Percentiles rank a stretch among this genome's conserved stretches.
These are phyloP conservation scores for Chlamydomonas incerta DNA, from an alignment of 139 green algal genomes.

Conservation along the genomic window DNA sequence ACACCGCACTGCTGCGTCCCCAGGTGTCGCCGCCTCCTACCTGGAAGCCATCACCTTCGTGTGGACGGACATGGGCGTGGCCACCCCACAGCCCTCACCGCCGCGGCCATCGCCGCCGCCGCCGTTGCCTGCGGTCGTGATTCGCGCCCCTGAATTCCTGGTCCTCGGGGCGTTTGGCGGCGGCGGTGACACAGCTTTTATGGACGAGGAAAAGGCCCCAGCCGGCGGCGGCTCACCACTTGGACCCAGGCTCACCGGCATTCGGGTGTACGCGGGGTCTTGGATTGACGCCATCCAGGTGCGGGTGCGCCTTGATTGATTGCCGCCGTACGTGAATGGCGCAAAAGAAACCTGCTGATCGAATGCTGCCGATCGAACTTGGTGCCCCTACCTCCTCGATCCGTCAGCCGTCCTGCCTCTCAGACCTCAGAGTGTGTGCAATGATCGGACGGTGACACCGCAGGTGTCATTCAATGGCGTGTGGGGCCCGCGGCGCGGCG, in stretches of 20 bases:
- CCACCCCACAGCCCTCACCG: neutral
- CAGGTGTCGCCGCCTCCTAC: neutral
- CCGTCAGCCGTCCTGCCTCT: too few species aligned
- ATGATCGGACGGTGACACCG: too few species aligned
- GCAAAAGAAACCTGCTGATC: too few species aligned
- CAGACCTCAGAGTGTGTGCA: too few species aligned
- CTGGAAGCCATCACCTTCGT: neutral
- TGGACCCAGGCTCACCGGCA: neutral
- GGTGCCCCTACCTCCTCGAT: too few species aligned
- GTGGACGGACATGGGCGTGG: neutral
- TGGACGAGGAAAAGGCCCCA: neutral
- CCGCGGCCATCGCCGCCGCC: neutral
- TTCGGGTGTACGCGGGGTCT: neutral
- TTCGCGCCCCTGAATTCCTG: neutral
- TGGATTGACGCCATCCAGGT: slow-evolving; percentile 9
- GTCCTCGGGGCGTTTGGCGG: neutral
- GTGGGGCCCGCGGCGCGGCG: neutral
- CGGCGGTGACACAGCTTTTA: neutral
- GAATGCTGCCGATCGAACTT: too few species aligned
- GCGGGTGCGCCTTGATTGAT: neutral
- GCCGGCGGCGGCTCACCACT: neutral
- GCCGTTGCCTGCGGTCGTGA: too few species aligned
- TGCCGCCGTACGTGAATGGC: too few species aligned
- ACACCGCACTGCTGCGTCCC: too few species aligned
- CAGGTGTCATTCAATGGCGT: neutral